phyloP scores from a whole-genome alignment of 2,329 filamentous ascomycete genomes.

The Cryphonectria carpinicola region DNA sequence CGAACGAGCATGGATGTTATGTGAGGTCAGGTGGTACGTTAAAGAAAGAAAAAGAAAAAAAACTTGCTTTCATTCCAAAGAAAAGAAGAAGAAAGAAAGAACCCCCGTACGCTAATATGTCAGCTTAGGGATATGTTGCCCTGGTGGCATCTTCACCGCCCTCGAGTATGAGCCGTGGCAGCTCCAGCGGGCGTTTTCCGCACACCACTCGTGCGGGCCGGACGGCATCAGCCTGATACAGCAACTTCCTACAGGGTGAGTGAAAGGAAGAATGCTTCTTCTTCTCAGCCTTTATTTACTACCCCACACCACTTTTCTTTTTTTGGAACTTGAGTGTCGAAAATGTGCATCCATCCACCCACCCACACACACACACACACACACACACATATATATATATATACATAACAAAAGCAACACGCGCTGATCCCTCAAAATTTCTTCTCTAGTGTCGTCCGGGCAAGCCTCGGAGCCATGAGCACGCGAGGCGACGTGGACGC shows the following conservation, averaged over 20 bases:
- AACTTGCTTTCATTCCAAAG: not conserved
- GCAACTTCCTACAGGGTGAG: conserved; percentile 57
- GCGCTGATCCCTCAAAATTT: conserved; percentile 7
- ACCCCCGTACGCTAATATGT: not conserved
- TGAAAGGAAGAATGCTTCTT: conserved; percentile 1
- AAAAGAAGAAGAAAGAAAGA: not conserved
- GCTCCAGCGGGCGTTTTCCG: conserved; percentile 56
- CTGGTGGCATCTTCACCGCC: conserved; percentile 51
- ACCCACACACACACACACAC: no score
- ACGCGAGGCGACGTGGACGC: conserved; percentile 57
- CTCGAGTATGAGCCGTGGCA: conserved; percentile 57
- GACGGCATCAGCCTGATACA: conserved; percentile 57
- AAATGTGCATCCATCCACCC: no score
- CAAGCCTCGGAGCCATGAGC: conserved; percentile 65
- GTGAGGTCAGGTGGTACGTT: conserved; percentile 60
- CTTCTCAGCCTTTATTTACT: no score
- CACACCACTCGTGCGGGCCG: conserved; percentile 61
- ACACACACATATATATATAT: no score
- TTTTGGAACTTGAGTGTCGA: not conserved
- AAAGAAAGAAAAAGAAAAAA: not conserved
- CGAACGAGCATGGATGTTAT: conserved; percentile 60
- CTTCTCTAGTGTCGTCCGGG: conserved; percentile 57
- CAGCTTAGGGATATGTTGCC: conserved; percentile 49
- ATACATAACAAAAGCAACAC: not conserved
- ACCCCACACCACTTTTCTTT: no score